phyloP scores from a whole-genome alignment of 2,329 filamentous ascomycete genomes.

The Colletotrichum abscissum region DNA sequence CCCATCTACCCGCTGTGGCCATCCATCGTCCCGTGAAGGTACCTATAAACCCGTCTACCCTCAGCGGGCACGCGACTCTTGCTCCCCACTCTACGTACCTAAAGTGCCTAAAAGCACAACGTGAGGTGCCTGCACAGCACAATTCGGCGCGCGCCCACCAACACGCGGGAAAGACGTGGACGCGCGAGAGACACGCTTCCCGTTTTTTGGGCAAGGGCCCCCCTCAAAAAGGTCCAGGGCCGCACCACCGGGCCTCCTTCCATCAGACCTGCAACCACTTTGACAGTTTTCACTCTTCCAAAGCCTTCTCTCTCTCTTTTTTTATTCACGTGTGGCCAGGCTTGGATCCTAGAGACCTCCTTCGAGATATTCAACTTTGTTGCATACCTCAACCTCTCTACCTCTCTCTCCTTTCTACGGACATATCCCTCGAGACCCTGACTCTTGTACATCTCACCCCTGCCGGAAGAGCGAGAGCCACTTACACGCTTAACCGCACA shows the following conservation, averaged over 20 bases:
- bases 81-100: not conserved
- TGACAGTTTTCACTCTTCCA: constrained; percentile 11
- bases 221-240: constrained; percentile 44
- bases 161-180: constrained; percentile 19
- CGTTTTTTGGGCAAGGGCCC: constrained; percentile 20
- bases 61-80: not conserved
- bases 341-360: constrained; percentile 9
- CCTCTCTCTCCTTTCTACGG: not conserved
- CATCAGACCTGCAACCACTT: constrained; percentile 40
- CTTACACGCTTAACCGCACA: constrained; percentile 33
- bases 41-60: not conserved
- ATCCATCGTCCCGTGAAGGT: not conserved
- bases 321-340: not conserved
- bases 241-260: constrained; percentile 40
- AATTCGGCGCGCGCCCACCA: constrained; percentile 9
- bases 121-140: not conserved
- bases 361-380: constrained; percentile 6
- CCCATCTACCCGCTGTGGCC: not conserved
- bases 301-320: constrained; percentile 16
- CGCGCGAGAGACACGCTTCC: constrained; percentile 21
- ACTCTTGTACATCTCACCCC: constrained; percentile 1
- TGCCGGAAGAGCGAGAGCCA: constrained; percentile 10
- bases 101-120: not conserved
- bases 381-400: not conserved
- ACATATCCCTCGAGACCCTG: not conserved